Conservation (phyloP, 768 basidiomycete species). For the Melanogaster broomeanus region DNA sequence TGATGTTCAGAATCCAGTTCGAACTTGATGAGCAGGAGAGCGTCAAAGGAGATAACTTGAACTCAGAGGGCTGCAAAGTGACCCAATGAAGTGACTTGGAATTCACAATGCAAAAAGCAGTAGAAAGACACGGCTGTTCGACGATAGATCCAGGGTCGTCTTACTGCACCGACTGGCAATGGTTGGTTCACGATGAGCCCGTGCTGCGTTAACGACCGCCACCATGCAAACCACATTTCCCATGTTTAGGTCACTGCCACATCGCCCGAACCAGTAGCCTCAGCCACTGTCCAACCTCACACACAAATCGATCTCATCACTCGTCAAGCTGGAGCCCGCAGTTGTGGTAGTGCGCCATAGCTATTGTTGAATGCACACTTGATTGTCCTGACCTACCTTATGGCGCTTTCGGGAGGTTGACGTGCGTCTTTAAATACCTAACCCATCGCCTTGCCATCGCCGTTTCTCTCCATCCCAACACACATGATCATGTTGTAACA, state of each 20-base stretch:
- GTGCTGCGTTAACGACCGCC: constrained; percentile 34
- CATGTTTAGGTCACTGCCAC: constrained; percentile 20
- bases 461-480: neutral
- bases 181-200: constrained; percentile 27
- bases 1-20: constrained; percentile 41
- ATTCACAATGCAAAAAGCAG: neutral
- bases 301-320: neutral
- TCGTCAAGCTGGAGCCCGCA: neutral
- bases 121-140: neutral
- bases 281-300: no score
- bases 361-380: neutral
- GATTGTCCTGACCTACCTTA: neutral
- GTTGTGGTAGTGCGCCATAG: no score
- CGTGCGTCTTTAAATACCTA: neutral
- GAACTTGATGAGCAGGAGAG: constrained; percentile 18
- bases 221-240: constrained; percentile 22
- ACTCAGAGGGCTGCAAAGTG: neutral
- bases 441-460: neutral
- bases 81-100: constrained; percentile 9
- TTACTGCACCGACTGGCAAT: constrained; percentile 9
- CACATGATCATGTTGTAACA: no score
- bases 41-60: neutral
- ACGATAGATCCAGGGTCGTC: neutral
- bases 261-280: neutral
- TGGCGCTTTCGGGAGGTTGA: neutral